A percentile compares a stretch with the other conserved stretches of the same genome.
These are phyloP conservation scores for Exophiala mesophila DNA, from an alignment of 2,329 filamentous ascomycete genomes.

Conservation along the genomic window DNA sequence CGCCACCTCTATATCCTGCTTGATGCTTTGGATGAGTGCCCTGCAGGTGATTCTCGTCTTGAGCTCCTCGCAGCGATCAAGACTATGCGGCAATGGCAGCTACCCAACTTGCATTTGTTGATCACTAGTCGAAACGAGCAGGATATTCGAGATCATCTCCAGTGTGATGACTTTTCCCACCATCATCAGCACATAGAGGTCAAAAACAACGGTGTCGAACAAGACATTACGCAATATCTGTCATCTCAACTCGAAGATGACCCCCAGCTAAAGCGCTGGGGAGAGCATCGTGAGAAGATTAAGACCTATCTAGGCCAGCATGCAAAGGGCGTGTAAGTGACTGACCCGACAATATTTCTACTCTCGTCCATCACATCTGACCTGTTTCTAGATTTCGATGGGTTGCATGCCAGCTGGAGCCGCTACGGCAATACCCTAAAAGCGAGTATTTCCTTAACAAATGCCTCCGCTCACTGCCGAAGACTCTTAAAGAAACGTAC, in stretches of 20 bases:
- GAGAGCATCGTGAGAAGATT: conserved; percentile 11
- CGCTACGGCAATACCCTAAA: conserved; percentile 20
- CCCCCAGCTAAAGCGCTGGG: conserved; percentile 7
- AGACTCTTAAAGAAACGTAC: conserved; percentile 30
- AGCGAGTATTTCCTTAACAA: conserved; percentile 24
- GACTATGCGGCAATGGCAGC: conserved; percentile 14
- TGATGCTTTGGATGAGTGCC: conserved; percentile 27
- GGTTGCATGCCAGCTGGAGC: conserved; percentile 28
- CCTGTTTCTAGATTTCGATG: conserved; percentile 28
- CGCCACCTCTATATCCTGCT: conserved; percentile 23
- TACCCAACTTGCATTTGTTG: conserved; percentile 20
- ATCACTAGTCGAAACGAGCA: conserved; percentile 22
- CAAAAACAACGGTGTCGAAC: conserved; percentile 11
- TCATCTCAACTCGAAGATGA: conserved; percentile 8
- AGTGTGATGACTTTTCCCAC: background rate
- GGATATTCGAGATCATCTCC: conserved; percentile 19
- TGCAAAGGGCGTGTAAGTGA: conserved; percentile 18
- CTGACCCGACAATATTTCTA: conserved; percentile 2
- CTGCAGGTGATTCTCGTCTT: conserved; percentile 7
- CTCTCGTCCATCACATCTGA: too few relatives aligned
- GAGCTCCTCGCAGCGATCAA: conserved; percentile 12
- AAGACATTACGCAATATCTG: conserved; percentile 13
- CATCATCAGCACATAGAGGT: conserved; percentile 3
- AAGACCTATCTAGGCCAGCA: conserved; percentile 13
- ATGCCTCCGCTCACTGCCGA: conserved; percentile 27